Evolutionary conservation across 176 grass and related monocot species (phyloP), one percentile per base, ranked within the genome.

Genomic region (Puccinellia tenuiflora): DNA sequence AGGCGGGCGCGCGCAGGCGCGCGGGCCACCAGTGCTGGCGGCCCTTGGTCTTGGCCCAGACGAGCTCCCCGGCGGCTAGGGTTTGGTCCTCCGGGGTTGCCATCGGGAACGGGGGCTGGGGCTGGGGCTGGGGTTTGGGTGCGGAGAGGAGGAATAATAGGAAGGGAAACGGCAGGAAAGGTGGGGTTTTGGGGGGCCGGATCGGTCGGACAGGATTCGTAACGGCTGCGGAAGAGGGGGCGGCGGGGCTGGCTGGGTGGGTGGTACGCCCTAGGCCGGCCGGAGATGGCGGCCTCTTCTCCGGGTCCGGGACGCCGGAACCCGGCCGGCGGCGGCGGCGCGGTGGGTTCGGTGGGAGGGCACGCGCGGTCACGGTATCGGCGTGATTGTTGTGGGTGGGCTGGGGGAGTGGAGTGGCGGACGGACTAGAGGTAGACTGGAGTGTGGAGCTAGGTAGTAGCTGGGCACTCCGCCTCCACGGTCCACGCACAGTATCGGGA

Each of bases 21-120:
- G 82, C 90, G 37, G 81, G 52, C 83, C 85, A 94, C 92, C 59
- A 78, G 66, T 8, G 46, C 15, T 26, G 62, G 76, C 85, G 85
- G 68, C 45, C 59, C 85, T 85, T 91, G 81, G 87, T 73, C 87
- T 83, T 91, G 53, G 60, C 89, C 92, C 92, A 94, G 35, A 94
- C 89, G 24, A 94, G 79, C 71, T 94, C 92, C 37, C 89, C 92
- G 68, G 83, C 82, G 61, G 81, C 85, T 84, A 91, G 81, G 85
- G 83, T 57, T 86, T 51, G 1, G 34, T 17, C 7, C 67, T 67
- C 68, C 54, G 72, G 72, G 50, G 80, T 63, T 81, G 35, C 78
- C 43, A 84, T 81, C 16, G 42, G 42, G 24, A 2, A 14, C 5
- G 39, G 12, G 52, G 17, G 76, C n/a, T n/a, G n/a, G n/a, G n/a